phyloP scores from a whole-genome alignment of 331 rosid species.

The Acacia concinna region DNA sequence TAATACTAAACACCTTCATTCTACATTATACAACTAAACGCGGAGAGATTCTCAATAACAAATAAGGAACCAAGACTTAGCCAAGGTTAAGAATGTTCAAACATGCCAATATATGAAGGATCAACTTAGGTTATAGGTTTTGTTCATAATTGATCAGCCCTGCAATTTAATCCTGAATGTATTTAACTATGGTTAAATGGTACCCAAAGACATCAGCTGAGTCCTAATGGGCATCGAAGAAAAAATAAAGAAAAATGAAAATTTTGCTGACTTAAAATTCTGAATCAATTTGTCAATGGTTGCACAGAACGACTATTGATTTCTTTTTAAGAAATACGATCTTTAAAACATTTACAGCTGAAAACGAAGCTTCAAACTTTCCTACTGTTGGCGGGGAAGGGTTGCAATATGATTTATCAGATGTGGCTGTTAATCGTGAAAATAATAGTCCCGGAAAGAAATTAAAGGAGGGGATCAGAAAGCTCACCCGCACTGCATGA shows the following conservation, averaged over 20 bases:
- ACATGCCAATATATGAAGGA: neutral
- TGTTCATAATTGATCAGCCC: neutral
- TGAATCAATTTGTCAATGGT: neutral
- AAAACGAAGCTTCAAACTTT: neutral
- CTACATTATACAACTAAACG: neutral
- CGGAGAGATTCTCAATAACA: neutral
- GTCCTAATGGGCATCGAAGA: neutral
- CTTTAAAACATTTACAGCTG: neutral
- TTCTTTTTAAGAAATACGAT: neutral
- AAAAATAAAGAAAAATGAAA: neutral
- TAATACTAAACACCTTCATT: neutral
- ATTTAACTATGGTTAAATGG: neutral
- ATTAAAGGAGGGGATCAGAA: neutral
- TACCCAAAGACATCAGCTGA: neutral
- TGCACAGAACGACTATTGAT: neutral
- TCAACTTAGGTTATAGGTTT: neutral
- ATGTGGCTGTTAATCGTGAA: neutral
- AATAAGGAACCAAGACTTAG: neutral
- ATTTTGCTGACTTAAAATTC: neutral
- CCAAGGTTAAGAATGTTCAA: neutral
- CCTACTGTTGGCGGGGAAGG: neutral
- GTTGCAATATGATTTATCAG: neutral
- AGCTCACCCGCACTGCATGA: slow-evolving; percentile 76
- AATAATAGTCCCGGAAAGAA: neutral
- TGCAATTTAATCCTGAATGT: neutral